Percentiles rank a stretch among this genome's conserved stretches.
Evolutionary conservation across 2,329 filamentous ascomycete species (phyloP).

Genomic region (Venturia oleaginea): DNA sequence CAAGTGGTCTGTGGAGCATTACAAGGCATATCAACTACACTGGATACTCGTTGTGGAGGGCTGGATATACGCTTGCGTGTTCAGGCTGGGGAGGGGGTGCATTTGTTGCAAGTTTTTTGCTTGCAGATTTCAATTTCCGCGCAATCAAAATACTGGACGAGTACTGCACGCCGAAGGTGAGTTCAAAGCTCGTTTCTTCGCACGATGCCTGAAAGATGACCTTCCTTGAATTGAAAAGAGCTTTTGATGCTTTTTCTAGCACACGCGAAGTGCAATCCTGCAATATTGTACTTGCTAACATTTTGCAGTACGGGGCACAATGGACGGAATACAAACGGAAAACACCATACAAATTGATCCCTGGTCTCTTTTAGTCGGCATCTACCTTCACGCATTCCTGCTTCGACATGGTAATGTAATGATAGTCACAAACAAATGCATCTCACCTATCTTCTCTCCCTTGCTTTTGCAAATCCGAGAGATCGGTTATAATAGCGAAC

Average conservation of each 20-base stretch:
- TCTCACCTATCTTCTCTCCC: neutral
- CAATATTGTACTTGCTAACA: neutral
- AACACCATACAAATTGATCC: constrained; percentile 15
- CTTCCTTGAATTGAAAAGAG: neutral
- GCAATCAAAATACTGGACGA: constrained; percentile 40
- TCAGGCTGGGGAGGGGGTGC: constrained; percentile 40
- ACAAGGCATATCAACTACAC: constrained; percentile 48
- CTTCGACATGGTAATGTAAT: neutral
- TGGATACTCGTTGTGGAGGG: constrained; percentile 43
- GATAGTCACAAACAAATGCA: neutral
- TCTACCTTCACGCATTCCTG: neutral
- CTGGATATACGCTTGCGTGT: constrained; percentile 39
- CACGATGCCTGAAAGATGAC: neutral
- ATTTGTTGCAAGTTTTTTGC: constrained; percentile 32
- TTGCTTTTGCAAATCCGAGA: neutral
- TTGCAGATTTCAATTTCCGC: constrained; percentile 36
- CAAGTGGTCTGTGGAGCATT: constrained; percentile 39
- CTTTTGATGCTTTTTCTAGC: too few species aligned
- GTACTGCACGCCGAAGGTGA: constrained; percentile 32
- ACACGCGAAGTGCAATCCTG: too few species aligned
- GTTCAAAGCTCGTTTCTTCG: neutral
- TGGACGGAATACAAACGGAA: constrained; percentile 14
- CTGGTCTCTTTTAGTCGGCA: neutral
- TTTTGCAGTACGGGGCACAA: constrained; percentile 11
- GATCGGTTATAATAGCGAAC: neutral